Evolutionary conservation across 345 rosid species (phyloP), one percentile per base, ranked within the genome.

Genomic region (Hibiscus trionum): DNA sequence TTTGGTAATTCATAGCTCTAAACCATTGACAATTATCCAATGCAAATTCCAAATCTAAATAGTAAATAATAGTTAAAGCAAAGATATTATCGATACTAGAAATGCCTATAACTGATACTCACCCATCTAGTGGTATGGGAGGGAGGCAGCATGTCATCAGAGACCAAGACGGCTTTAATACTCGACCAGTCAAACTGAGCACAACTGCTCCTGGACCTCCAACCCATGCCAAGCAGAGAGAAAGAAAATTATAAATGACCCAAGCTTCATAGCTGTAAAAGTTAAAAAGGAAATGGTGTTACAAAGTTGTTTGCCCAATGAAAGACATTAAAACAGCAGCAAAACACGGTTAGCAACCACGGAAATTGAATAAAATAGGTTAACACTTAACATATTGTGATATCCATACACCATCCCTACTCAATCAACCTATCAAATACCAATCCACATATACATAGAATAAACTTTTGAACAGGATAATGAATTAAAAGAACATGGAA

Each of bases 151-250:
- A 93, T 21, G 98, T 91, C 93, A 93, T 90, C 78, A 93, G 82
- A 82, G 76, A 83, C 81, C 84, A 85, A 5, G 96, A 87, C 47
- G 98, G 97, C 89, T 90, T 88, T 72, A 93, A 68, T 66, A 86
- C 82, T 57, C 97, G 86, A 26, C 98, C 97, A 72, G 85, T 91
- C 81, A 93, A 86, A 73, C 98, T 93, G 70, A 93, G 76, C 65
- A 91, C 97, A 73, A 93, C 98, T 2, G 96, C 87, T 70, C 97
- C 98, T 69, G 98, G 97, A 35, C 98, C 97, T 75, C 98, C 98
- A 83, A 93, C 98, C 98, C 98, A 93, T 14, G 94, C 97, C 76
- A 93, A 86, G 84, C 97, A 93, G 69, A 93, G 75, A 24, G 97
- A 91, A 44, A 93, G 80, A 84, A 93, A 93, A 77, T 93, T 93